A percentile compares a stretch with the other conserved stretches of the same genome.
phyloP scores from a whole-genome alignment of 306 rosid species.

The Castanospermum australe region DNA sequence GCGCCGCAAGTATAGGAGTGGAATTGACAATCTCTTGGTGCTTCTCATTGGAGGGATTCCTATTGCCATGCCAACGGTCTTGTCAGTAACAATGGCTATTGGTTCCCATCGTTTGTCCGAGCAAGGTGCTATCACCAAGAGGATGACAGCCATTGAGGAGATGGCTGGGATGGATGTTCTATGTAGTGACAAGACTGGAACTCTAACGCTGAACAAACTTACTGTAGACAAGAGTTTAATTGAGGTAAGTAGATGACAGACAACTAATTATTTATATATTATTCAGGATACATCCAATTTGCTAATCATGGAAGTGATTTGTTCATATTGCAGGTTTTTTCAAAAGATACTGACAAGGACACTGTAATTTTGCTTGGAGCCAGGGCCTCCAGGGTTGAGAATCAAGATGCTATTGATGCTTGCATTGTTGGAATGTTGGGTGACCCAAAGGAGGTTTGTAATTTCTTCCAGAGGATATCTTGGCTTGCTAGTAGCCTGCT shows the following conservation, averaged over 20 bases:
- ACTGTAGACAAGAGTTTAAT: conserved; percentile 74
- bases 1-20: conserved; percentile 64
- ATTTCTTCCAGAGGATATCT: background rate
- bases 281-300: background rate
- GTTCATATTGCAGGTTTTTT: conserved; percentile 47
- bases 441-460: conserved; percentile 83
- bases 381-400: conserved; percentile 85
- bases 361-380: conserved; percentile 66
- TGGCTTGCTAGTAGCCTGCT: background rate
- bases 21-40: conserved; percentile 86
- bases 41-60: conserved; percentile 96
- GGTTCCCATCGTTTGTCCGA: conserved; percentile 82
- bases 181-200: conserved; percentile 92
- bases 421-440: conserved; percentile 95
- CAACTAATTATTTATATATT: background rate
- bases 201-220: conserved; percentile 85
- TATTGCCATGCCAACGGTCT: conserved; percentile 92
- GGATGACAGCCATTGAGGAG: conserved; percentile 97
- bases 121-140: conserved; percentile 95
- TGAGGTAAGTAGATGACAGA: conserved; percentile 44
- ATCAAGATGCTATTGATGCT: conserved; percentile 94
- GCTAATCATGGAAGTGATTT: background rate
- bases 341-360: conserved; percentile 62
- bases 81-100: conserved; percentile 97
- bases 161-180: conserved; percentile 97